Base-by-base conservation (phyloP, 129 eudicot species). In the Calendula officinalis region DNA sequence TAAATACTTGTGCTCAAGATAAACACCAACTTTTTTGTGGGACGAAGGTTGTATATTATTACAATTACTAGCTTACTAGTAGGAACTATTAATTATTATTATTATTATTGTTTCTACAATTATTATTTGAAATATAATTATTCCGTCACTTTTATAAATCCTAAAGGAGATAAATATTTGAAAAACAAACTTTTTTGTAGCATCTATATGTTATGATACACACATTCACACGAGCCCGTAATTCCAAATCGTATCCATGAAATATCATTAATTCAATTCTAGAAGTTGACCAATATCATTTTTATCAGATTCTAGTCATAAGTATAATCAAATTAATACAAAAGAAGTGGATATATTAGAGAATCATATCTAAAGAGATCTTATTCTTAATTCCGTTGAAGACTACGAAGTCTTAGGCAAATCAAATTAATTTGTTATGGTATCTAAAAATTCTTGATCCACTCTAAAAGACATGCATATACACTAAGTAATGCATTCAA, bases 301-400 rank as follows among this genome's bases (percentile, higher is more conserved):
- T 43, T 8, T 27, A 45, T 47, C 16, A 73, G 30, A 56, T 64
- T 14, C 37, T 40, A 64, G 38, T 64, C 13, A 27, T 36, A 54
- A 45, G 39, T 15, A 9, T 56, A 46, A 55, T 55, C 43, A 46
- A 8, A 33, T 17, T 50, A 62, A 39, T 37, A 11, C 10, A 61
- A 52, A 61, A 37, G 32, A 52, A 42, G 55, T 43, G 62, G 47
- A 42, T 53, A 45, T 13, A 63, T 72, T 55, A 64, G 66, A 56
- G 78, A 73, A 73, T 64, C 53, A 73, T 64, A 73, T 73, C 78
- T 27, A 72, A 44, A 57, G 40, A 44, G 60, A 73, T 73, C 46
- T 73, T 73, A 73, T 73, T 64, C 66, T 73, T 64, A 64, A 56
- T 73, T 56, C 72, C 50, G 30, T 53, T 44, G 51, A 64, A 45